A percentile compares a stretch with the other conserved stretches of the same genome.
Evolutionary conservation across 164 flowering plant species (phyloP).

Genomic region (Dillenia turbinata): DNA sequence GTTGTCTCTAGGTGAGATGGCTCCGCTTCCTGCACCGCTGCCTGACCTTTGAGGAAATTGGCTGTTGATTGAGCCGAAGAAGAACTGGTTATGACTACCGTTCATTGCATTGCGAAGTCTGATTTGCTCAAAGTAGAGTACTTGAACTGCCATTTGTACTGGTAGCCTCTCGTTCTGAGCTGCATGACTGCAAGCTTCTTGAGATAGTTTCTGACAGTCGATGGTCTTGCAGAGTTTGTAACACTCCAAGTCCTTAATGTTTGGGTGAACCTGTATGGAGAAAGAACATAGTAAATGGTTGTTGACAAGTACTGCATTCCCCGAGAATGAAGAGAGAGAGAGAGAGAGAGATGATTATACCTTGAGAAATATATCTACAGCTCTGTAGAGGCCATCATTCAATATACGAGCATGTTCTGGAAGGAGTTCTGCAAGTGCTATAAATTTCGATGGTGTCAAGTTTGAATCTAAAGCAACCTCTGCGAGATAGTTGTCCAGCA

Average conservation of each 20-base stretch:
- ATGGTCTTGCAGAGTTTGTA: constrained; percentile 87
- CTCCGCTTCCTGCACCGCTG: constrained; percentile 91
- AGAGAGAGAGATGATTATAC: constrained; percentile 23
- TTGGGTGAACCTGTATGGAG: constrained; percentile 74
- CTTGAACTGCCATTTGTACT: constrained; percentile 95
- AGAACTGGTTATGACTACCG: constrained; percentile 70
- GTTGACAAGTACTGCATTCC: neutral
- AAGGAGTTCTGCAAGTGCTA: constrained; percentile 77
- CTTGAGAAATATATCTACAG: constrained; percentile 91
- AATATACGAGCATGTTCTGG: constrained; percentile 90
- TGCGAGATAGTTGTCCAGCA: constrained; percentile 81
- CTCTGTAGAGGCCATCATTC: constrained; percentile 84
- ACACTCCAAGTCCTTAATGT: constrained; percentile 75
- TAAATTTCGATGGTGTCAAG: constrained; percentile 63
- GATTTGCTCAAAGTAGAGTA: constrained; percentile 90
- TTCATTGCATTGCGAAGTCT: constrained; percentile 88
- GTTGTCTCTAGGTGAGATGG: constrained; percentile 93
- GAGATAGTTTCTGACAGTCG: constrained; percentile 87
- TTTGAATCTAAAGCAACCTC: constrained; percentile 86
- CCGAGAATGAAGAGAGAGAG: neutral
- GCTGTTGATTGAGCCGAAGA: constrained; percentile 57
- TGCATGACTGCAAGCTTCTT: constrained; percentile 98
- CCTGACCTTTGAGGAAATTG: constrained; percentile 71
- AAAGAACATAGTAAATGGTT: constrained; percentile 1
- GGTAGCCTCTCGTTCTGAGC: constrained; percentile 95